A percentile compares a stretch with the other conserved stretches of the same genome.
Conservation (phyloP, 257 asterid genomes). For the Apocynum venetum region DNA sequence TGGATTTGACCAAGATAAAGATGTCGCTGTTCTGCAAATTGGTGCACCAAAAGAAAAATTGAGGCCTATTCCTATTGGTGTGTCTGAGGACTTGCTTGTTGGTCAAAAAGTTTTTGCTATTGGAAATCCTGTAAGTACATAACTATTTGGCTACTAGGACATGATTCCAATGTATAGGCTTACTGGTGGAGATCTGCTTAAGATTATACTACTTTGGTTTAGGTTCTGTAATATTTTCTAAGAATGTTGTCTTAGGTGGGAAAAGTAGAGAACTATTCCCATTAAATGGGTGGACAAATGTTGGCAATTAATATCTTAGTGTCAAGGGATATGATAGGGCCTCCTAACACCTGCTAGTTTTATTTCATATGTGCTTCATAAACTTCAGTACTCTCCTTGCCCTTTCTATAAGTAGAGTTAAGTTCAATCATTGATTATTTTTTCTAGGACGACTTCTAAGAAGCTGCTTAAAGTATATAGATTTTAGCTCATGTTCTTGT, state of each 20-base stretch:
- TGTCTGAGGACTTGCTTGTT: constrained; percentile 92
- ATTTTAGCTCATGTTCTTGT: not conserved
- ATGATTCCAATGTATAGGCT: not conserved
- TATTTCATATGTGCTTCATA: not conserved
- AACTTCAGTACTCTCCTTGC: not conserved
- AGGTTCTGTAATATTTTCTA: not conserved
- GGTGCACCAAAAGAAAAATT: constrained; percentile 75
- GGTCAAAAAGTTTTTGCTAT: constrained; percentile 98
- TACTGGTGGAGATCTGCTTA: not conserved
- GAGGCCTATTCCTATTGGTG: constrained; percentile 86
- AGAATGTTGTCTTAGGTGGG: not conserved
- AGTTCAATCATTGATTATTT: not conserved
- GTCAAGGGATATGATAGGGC: not conserved
- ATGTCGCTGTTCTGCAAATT: constrained; percentile 82
- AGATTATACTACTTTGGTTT: not conserved
- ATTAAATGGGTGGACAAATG: not conserved
- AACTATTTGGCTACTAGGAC: not conserved
- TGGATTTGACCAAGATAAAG: constrained; percentile 98
- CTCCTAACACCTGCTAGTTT: not conserved
- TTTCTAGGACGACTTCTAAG: not conserved
- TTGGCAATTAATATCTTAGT: not conserved
- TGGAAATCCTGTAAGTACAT: constrained; percentile 84
- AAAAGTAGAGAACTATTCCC: too few relatives aligned
- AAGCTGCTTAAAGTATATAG: not conserved
- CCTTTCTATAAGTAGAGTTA: not conserved